These are phyloP conservation scores for Hymenoscyphus fructigenus DNA, from an alignment of 2,329 filamentous ascomycete species.

Conservation along the genomic window DNA sequence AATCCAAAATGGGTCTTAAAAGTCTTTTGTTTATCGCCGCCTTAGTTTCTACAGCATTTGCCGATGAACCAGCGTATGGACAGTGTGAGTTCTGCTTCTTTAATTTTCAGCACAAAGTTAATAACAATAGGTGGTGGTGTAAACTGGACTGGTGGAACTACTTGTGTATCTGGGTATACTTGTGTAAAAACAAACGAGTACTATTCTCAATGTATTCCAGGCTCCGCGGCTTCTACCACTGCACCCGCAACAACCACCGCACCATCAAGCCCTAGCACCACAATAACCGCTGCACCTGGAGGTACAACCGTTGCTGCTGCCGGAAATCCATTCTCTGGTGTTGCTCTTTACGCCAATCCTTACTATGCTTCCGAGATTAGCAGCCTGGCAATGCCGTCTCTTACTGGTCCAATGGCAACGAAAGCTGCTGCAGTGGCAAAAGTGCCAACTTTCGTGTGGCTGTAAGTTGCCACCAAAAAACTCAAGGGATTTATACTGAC, in stretches of 20 bases:
- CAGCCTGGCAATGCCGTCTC: conserved; percentile 58
- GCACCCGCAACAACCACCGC: conserved; percentile 24
- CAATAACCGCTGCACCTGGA: conserved; percentile 16
- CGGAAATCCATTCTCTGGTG: conserved; percentile 53
- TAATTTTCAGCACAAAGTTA: conserved; percentile 7
- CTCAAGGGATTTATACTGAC: no score
- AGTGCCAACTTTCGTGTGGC: conserved; percentile 52
- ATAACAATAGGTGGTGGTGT: conserved; percentile 29
- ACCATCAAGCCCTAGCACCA: conserved; percentile 16
- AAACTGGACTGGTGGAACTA: conserved; percentile 30
- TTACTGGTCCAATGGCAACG: conserved; percentile 55
- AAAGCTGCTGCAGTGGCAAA: conserved; percentile 49
- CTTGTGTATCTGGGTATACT: conserved; percentile 32
- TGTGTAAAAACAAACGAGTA: conserved; percentile 28
- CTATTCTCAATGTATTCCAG: conserved; percentile 35
- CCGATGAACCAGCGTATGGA: conserved; percentile 29
- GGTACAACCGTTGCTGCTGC: conserved; percentile 39
- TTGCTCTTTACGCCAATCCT: conserved; percentile 50
- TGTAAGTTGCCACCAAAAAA: conserved; percentile 40
- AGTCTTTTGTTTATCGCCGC: conserved; percentile 34
- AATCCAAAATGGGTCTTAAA: conserved; percentile 30
- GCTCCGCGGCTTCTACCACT: neutral
- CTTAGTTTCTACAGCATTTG: conserved; percentile 31
- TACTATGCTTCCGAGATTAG: conserved; percentile 54
- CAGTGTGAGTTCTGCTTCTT: conserved; percentile 29